Base-by-base conservation (phyloP, 805 yeast genomes). In the Kazachstania taianensis region DNA sequence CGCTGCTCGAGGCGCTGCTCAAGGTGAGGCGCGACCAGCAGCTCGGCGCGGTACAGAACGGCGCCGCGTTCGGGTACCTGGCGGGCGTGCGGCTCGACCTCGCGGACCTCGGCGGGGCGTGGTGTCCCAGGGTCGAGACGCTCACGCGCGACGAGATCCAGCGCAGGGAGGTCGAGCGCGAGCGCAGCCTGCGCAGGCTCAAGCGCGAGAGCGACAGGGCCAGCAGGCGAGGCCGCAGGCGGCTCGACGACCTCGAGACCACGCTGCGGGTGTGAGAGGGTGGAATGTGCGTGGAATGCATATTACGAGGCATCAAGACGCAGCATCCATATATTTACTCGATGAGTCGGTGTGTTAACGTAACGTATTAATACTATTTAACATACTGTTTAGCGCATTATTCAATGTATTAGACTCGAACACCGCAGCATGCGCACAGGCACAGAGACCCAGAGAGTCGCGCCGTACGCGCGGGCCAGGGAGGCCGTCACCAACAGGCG, bases 111-210 rank as follows among this genome's bases (percentile, higher is more conserved):
- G 94, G 94, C 22, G 81, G 77, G 25, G 67, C 63, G 10, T 92
- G 96, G 94, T 78, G 79, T 37, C 98, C 98, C 19, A 70, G 75
- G 29, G 80, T 89, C 5, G 97, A 89, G 58, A 73, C 75, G 10
- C 68, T 92, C 40, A 77, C 92, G 2, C 87, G 83, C 37, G 85
- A 87, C 73, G 98, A 92, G 59, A 84, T 92, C 39, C 96, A 89
- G 54, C 80, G 81, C 61, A 72, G 97, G 46, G 97, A 92, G 55
- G 85, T 86, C 47, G 98, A 92, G 61, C 77, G 94, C 52, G 96
- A 87, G 49, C 72, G 97, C 58, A 86, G 82, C 54, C 69, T 85
- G 42, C 74, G 98, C 59, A 75, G 98, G 53, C 68, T 87, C 53
- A 89, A 94, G 66, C 75, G 98, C 61, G 97, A 92, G 55, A 78